Base-by-base conservation (phyloP, 805 yeast species). In the Yarrowia hollandica region DNA sequence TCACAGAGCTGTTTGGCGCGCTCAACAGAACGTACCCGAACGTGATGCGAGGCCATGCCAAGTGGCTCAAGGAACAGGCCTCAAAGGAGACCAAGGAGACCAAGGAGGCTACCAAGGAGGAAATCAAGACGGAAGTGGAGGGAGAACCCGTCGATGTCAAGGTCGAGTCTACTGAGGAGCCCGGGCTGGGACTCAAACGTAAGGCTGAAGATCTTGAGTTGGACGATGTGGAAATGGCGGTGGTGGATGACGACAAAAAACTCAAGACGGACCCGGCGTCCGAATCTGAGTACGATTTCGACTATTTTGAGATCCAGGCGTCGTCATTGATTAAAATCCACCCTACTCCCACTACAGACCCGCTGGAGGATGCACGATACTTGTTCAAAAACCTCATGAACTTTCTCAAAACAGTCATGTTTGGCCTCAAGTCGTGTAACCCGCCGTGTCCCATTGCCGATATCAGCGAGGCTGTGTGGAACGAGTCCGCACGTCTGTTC, bases 331-430 rank as follows among this genome's bases (percentile, higher is more conserved):
- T 91, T 16, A 73, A 82, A 21, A 71, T 86, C 1, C 72, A 81
- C 9, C 82, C 81, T 33, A 77, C 72, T 2, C 68, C 79, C 0
- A 74, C 72, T 10, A 74, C 77, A 18, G 92, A 88, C 63, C 88
- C 91, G 12, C 75, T 89, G 57, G 90, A 90, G 66, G 97, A 91
- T 69, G 92, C 97, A 0, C 81, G 95, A 41, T 88, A 88, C 66
- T 74, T 94, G 26, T 90, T 90, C 79, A 82, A 92, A 64, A 90
- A 96, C 4, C 74, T 95, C 58, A 82, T 94, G 85, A 87, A 91
- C 4, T 94, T 94, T 68, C 75, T 94, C 67, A 90, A 91, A 69
- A 88, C 97, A 0, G 87, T 90, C 39, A 86, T 92, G 66, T 88
- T 85, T 71, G 96, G 96, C 3, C 76, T 95, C 64, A 90, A 90